Conservation (phyloP, 371 early-diverging fungal genomes). For the Neoconidiobolus thromboides region DNA sequence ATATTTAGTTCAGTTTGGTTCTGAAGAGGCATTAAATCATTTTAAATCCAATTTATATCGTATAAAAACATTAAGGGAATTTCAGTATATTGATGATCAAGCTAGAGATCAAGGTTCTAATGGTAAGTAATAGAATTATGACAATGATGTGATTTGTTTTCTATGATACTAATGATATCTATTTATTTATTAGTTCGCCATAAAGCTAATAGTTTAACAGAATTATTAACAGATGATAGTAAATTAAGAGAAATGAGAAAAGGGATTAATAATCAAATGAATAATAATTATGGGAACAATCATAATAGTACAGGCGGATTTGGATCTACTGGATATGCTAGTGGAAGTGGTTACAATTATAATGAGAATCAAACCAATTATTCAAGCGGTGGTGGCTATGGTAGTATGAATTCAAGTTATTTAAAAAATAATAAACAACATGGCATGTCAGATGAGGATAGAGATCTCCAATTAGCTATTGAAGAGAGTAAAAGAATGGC, state of each 20-base stretch:
- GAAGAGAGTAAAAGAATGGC: conserved; percentile 65
- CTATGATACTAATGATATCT: background rate
- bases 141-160: background rate
- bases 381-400: background rate
- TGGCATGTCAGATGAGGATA: conserved; percentile 45
- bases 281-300: conserved; percentile 18
- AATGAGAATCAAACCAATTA: background rate
- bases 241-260: conserved; percentile 57
- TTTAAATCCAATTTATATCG: conserved; percentile 76
- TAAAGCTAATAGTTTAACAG: conserved; percentile 79
- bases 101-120: conserved; percentile 79
- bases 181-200: conserved; percentile 46
- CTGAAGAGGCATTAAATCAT: conserved; percentile 72
- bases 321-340: conserved; percentile 37
- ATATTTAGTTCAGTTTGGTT: conserved; percentile 60
- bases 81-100: conserved; percentile 81
- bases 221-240: conserved; percentile 56
- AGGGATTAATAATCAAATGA: conserved; percentile 33
- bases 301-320: conserved; percentile 3
- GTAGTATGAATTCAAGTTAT: background rate
- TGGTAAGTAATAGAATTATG: conserved; percentile 18
- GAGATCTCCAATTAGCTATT: conserved; percentile 59
- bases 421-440: conserved; percentile 1
- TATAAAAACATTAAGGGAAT: conserved; percentile 88
- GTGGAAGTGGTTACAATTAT: conserved; percentile 18